Conservation (phyloP, 2,329 filamentous ascomycete species). For the Trichophyton benhamiae region DNA sequence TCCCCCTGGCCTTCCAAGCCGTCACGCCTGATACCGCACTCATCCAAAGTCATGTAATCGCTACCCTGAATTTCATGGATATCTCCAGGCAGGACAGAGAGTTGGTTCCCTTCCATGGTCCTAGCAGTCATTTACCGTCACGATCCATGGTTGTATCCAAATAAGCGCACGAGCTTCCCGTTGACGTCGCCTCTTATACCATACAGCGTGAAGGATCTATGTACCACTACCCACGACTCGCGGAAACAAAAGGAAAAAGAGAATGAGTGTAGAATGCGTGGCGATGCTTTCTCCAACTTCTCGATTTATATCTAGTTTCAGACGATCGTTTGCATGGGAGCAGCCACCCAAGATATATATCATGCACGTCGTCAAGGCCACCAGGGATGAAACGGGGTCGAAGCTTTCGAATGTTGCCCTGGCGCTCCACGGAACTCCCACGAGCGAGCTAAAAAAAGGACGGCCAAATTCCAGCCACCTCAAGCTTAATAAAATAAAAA, state of each 20-base stretch:
- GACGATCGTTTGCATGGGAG: neutral
- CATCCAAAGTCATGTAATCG: neutral
- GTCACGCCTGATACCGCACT: neutral
- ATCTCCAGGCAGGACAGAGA: slow-evolving; percentile 6
- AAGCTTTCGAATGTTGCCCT: neutral
- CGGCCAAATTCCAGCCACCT: neutral
- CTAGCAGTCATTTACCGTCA: slow-evolving; percentile 3
- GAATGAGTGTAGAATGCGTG: neutral
- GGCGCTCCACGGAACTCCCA: neutral
- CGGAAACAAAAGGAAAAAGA: neutral
- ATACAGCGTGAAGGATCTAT: neutral
- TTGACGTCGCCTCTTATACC: neutral
- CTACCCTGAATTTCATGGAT: slow-evolving; percentile 8
- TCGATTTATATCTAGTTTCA: neutral
- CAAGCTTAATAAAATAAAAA: neutral
- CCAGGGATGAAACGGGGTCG: neutral
- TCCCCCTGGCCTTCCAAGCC: neutral
- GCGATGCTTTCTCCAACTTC: neutral
- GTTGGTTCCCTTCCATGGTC: slow-evolving; percentile 13
- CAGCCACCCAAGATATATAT: neutral
- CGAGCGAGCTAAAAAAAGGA: neutral
- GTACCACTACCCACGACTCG: neutral
- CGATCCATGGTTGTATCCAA: slow-evolving; percentile 6
- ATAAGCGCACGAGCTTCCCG: neutral
- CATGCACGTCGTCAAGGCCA: neutral